Evolutionary conservation across 495 filamentous ascomycete species (phyloP), one percentile per base, ranked within the genome.

Genomic region (Aspergillus indologenus): DNA sequence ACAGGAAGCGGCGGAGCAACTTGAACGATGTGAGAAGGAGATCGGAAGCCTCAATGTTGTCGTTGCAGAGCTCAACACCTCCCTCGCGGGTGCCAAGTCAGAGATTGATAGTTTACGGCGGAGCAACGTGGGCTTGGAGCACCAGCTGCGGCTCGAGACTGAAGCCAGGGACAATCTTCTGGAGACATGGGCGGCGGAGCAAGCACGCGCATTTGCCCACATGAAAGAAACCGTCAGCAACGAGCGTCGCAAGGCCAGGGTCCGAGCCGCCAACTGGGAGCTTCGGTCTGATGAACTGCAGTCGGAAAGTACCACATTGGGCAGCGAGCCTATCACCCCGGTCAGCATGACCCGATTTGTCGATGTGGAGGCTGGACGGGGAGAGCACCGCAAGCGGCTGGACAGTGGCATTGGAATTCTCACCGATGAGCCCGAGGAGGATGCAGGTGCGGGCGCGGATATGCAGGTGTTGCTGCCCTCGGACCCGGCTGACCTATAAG

Each of bases 341-440:
- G 71, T 78, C 44, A 78, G 71, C 57, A 71, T 69, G 61, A 71
- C 68, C 7, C 65, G 77, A 8, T 80, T 77, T 54, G 69, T 74
- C 34, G 78, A 83, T 65, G 66, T 80, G 8, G 78, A 81, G 58
- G 62, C 75, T 45, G 74, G 76, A 7, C 67, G 79, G 24, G 78
- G 79, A 17, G 79, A 79, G 57, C 55, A 71, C 18, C 71, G 72
- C 19, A 57, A 80, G 49, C 76, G 78, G 48, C 77, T 85, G 61
- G 85, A 88, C 57, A 87, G 83, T 65, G 87, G 83, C 3, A 65
- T 89, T 66, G 86, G 79, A 14, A 79, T 89, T 40, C 66, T 85
- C 65, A 81, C 85, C 56, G 86, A 86, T 34, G 65, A 70, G n/a
- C 58, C 72, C 20, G 45, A 70, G 50, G 67, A 62, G 20, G 78